These are phyloP conservation scores for Exophiala phaeomuriformis DNA, from an alignment of 2,329 filamentous ascomycete species.

Conservation along the genomic window DNA sequence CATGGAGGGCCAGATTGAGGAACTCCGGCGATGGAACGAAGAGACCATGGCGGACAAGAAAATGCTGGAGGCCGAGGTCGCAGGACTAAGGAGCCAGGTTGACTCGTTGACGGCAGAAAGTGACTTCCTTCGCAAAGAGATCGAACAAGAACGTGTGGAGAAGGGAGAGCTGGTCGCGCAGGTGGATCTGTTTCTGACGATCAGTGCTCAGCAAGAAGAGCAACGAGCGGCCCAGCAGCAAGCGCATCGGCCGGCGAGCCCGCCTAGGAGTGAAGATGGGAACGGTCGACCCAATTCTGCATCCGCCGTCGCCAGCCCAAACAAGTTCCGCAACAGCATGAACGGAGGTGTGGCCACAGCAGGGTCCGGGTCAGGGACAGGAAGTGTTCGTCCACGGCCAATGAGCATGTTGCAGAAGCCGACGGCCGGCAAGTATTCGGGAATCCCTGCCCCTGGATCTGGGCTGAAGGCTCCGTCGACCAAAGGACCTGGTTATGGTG, in stretches of 20 bases:
- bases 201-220: slow-evolving; percentile 32
- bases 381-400: slow-evolving; percentile 16
- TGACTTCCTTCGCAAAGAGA: slow-evolving; percentile 52
- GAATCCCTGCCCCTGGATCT: slow-evolving; percentile 26
- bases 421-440: slow-evolving; percentile 24
- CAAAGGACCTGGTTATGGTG: slow-evolving; percentile 24
- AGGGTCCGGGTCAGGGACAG: neutral
- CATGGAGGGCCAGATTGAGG: slow-evolving; percentile 40
- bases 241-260: slow-evolving; percentile 24
- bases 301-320: slow-evolving; percentile 18
- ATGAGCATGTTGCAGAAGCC: slow-evolving; percentile 27
- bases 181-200: slow-evolving; percentile 41
- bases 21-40: slow-evolving; percentile 44
- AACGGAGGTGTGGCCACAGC: slow-evolving; percentile 4
- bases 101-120: slow-evolving; percentile 64
- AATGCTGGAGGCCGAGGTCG: slow-evolving; percentile 65
- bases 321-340: slow-evolving; percentile 23
- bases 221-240: slow-evolving; percentile 13
- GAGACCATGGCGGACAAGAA: slow-evolving; percentile 59
- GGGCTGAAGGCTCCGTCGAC: slow-evolving; percentile 24
- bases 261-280: slow-evolving; percentile 26
- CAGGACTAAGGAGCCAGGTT: slow-evolving; percentile 67
- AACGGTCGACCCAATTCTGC: slow-evolving; percentile 18
- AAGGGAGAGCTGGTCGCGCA: slow-evolving; percentile 44
- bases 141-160: slow-evolving; percentile 46